Conservation (phyloP, 2,329 filamentous ascomycete genomes). For the Colletotrichum sp. region DNA sequence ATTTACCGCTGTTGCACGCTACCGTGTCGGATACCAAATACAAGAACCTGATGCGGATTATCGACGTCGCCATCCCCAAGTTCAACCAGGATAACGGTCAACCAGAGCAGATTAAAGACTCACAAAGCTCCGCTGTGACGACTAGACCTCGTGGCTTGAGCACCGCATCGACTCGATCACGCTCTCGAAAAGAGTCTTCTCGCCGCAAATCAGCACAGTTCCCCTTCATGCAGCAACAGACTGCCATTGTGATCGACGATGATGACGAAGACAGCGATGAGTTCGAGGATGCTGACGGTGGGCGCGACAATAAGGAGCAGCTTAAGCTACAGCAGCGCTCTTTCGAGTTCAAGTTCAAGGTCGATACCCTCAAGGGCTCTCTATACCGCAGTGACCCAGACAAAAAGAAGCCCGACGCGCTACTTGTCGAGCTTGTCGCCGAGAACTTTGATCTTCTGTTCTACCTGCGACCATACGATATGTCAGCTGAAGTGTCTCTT, state of each 20-base stretch:
- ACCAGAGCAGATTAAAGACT: conserved; percentile 22
- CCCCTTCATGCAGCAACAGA: conserved; percentile 72
- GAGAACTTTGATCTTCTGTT: conserved; percentile 88
- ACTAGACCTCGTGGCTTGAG: conserved; percentile 52
- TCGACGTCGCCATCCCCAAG: conserved; percentile 92
- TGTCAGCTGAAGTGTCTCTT: conserved; percentile 89
- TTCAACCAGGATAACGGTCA: conserved; percentile 56
- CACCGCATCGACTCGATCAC: conserved; percentile 49
- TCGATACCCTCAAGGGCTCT: conserved; percentile 92
- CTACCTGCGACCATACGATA: conserved; percentile 87
- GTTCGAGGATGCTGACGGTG: conserved; percentile 71
- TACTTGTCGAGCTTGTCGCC: conserved; percentile 90
- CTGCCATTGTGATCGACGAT: conserved; percentile 81
- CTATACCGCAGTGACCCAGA: conserved; percentile 87
- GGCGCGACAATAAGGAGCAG: conserved; percentile 53
- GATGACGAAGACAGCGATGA: conserved; percentile 71
- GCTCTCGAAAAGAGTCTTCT: conserved; percentile 50
- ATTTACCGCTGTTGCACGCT: conserved; percentile 89
- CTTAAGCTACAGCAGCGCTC: conserved; percentile 84
- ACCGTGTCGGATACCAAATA: conserved; percentile 95
- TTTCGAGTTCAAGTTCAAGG: conserved; percentile 96
- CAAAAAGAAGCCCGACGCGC: conserved; percentile 74
- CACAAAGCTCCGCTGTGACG: conserved; percentile 26
- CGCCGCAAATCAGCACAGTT: conserved; percentile 74
- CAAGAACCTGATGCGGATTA: conserved; percentile 94